Percentiles rank a stretch among this genome's conserved stretches.
phyloP scores from a whole-genome alignment of 331 rosid species.

The Malus hybrid region DNA sequence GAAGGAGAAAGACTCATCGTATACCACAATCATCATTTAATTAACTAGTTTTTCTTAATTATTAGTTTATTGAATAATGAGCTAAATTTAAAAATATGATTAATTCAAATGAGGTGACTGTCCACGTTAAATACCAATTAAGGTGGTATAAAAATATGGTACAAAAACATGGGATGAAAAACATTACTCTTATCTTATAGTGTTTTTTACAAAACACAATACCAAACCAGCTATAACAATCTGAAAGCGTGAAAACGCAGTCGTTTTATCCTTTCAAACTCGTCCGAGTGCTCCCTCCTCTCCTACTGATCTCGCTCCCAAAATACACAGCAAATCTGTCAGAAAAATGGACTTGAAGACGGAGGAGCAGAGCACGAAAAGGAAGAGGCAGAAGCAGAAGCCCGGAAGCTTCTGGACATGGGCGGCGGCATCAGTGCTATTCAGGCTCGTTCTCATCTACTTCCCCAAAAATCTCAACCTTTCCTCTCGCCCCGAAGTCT shows the following conservation, averaged over 20 bases:
- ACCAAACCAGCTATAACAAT: too few species aligned
- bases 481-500: slow-evolving; percentile 85
- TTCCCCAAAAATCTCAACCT: slow-evolving; percentile 66
- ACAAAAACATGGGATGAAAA: too few species aligned
- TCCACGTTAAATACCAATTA: too few species aligned
- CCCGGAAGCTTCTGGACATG: slow-evolving; percentile 59
- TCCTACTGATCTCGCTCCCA: background rate
- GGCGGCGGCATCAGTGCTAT: slow-evolving; percentile 41
- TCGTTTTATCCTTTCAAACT: background rate
- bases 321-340: background rate
- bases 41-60: too few species aligned
- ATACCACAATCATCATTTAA: too few species aligned
- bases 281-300: background rate
- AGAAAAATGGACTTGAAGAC: background rate
- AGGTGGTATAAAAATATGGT: too few species aligned
- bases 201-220: too few species aligned
- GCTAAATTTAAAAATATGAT: too few species aligned
- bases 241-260: background rate
- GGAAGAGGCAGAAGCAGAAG: slow-evolving; percentile 18
- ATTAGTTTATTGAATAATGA: too few species aligned
- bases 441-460: slow-evolving; percentile 59
- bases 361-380: background rate
- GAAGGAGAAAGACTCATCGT: too few species aligned
- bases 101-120: too few species aligned
- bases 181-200: too few species aligned